Evolutionary conservation across 2,329 filamentous ascomycete genomes (phyloP).

Genomic region (Colletotrichum sp.): DNA sequence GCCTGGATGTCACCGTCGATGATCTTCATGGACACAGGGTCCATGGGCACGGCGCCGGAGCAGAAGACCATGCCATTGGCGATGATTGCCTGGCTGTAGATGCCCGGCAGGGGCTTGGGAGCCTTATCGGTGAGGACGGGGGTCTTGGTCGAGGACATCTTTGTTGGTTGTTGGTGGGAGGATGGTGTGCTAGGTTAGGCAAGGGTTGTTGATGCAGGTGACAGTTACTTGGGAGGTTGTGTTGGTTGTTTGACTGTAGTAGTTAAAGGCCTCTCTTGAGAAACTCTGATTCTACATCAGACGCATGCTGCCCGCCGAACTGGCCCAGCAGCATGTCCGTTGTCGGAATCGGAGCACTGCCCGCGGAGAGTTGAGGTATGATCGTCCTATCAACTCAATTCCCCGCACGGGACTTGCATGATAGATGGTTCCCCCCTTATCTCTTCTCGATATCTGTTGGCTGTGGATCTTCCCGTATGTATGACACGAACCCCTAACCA

Average conservation of each 20-base stretch:
- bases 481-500: not conserved
- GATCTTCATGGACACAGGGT: slow-evolving; percentile 61
- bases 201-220: not conserved
- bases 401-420: not conserved
- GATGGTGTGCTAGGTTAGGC: not conserved
- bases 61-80: slow-evolving; percentile 73
- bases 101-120: slow-evolving; percentile 41
- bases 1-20: slow-evolving; percentile 69
- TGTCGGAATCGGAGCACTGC: not conserved
- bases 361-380: not conserved
- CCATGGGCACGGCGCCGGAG: slow-evolving; percentile 74
- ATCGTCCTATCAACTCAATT: not conserved
- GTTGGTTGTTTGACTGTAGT: not conserved
- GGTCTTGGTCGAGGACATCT: slow-evolving; percentile 31
- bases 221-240: not conserved
- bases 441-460: not conserved
- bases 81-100: slow-evolving; percentile 64
- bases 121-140: slow-evolving; percentile 44
- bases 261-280: not conserved
- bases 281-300: not conserved
- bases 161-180: not conserved
- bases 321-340: not conserved
- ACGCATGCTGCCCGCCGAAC: not conserved
- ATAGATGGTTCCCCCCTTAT: not conserved
- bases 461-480: not conserved